Percentiles rank a stretch among this genome's conserved stretches.
These are phyloP conservation scores for Kurtzmaniella quercitrusa DNA, from an alignment of 1,139 yeast species.

Conservation along the genomic window DNA sequence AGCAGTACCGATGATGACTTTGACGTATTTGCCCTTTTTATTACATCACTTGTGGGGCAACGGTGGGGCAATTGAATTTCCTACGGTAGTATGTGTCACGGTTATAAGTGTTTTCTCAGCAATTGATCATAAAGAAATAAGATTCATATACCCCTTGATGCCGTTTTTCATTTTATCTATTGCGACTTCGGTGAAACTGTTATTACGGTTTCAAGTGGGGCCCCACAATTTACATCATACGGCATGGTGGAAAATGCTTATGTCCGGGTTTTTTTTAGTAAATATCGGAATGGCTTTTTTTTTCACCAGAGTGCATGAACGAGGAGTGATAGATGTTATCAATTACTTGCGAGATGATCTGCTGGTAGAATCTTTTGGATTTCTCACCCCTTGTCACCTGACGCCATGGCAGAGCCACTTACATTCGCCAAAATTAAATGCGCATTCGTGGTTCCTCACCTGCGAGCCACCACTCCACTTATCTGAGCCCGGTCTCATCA, in stretches of 20 bases:
- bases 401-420: conserved; percentile 92
- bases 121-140: conserved; percentile 81
- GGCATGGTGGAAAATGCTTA: neutral
- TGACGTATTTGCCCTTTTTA: conserved; percentile 62
- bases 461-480: conserved; percentile 85
- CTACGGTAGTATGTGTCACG: conserved; percentile 26
- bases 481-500: conserved; percentile 24
- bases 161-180: conserved; percentile 54
- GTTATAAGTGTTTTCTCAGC: conserved; percentile 56
- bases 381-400: conserved; percentile 93
- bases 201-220: neutral
- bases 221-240: neutral
- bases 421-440: conserved; percentile 49
- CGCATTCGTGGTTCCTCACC: conserved; percentile 67
- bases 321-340: conserved; percentile 76
- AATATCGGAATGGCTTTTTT: conserved; percentile 47
- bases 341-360: conserved; percentile 45
- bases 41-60: conserved; percentile 14
- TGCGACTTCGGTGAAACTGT: conserved; percentile 13
- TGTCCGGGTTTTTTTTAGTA: neutral
- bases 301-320: conserved; percentile 67
- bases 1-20: conserved; percentile 72
- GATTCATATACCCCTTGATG: conserved; percentile 84
- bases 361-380: conserved; percentile 55
- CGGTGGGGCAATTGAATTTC: neutral